Evolutionary conservation across 768 basidiomycete species (phyloP), one percentile per base, ranked within the genome.

Genomic region (Amanita brunnescens): DNA sequence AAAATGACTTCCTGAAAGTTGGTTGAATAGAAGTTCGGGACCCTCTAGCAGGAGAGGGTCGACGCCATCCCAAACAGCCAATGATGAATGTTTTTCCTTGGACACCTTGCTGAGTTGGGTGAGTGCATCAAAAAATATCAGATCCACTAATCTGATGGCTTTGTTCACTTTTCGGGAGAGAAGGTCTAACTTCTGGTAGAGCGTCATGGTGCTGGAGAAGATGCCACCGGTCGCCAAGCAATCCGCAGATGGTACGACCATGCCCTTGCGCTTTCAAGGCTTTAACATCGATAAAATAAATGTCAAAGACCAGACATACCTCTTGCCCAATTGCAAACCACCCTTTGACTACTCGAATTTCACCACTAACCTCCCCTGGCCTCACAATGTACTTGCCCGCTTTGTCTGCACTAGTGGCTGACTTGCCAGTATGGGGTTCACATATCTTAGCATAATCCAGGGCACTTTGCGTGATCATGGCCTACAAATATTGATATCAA

Each of bases 1-100:
- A 9, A 29, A n/a, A 37, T 60, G 59, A 14, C 38, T 8, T 9
- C 32, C 45, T 6, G 57, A 56, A 39, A 57, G 50, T 5, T 57
- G 45, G 30, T 60, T 58, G 29, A 41, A 60, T 41, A 57, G 51
- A 13, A 60, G 54, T 26, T 49, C 57, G 7, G 53, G 23, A 3
- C 59, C 57, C 43, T 60, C 57, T 14, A 51, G 23, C 3, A 57
- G 29, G 3, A 57, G 52, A 21, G 57, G 59, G 42, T 60, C 57
- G 12, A 54, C 41, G 10, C 52, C 20, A 13, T 34, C 34, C 21
- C 55, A 14, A 12, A 46, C 48, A 2, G 42, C 14, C 18, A 50
- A 20, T 16, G 48, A 47, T 21, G 53, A 24, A 41, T 60, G 43
- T 40, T 50, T 46, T 13, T 49, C 20, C 18, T 50, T 34, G 20